Base-by-base conservation (phyloP, 106 monocot genomes). In the Dendrobium chrysotoxum region DNA sequence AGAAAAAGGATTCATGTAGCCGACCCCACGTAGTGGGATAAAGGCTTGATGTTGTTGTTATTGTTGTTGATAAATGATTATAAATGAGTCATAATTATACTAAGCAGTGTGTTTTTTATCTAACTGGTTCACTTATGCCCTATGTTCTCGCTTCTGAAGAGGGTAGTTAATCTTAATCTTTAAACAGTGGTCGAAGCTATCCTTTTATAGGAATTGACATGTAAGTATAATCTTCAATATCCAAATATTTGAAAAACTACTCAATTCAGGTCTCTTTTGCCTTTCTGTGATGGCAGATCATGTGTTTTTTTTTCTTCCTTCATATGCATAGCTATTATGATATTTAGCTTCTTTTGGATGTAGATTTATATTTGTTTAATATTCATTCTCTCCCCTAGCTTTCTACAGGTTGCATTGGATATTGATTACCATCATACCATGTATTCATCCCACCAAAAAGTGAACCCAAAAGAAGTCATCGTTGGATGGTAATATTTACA, bases 351-450 rank as follows among this genome's bases (percentile, higher is more conserved):
- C 0, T 5, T 38, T 15, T 71, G 71, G 30, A 71, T 71, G 71
- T 13, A 13, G 21, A 41, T 41, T 74, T 28, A 47, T 76, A 46
- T 47, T 76, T 47, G 21, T 76, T 28, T 76, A 20, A 76, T 26
- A 25, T 46, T 47, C n/a, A 26, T 45, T 21, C 13, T 40, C 78
- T 9, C 18, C 21, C 0, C 1, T 79, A 38, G 73, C 31, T 70
- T 10, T 25, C 15, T 70, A 39, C 79, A 92, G 89, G 92, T 92
- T 28, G 92, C 92, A 13, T 58, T 92, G 86, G 92, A 92, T 81
- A 86, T 92, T 66, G 89, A 89, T 5, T 92, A 92, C 75, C 92
- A 92, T 68, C 92, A 88, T 72, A 89, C 84, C 80, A 89, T 92
- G 92, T 75, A 77, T 44, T 38, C 54, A 5, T 92, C 92, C 6